A percentile compares a stretch with the other conserved stretches of the same genome.
These are phyloP conservation scores for Globisporangium sylvaticum DNA, from an alignment of 352 stramenopile genomes.

Conservation along the genomic window DNA sequence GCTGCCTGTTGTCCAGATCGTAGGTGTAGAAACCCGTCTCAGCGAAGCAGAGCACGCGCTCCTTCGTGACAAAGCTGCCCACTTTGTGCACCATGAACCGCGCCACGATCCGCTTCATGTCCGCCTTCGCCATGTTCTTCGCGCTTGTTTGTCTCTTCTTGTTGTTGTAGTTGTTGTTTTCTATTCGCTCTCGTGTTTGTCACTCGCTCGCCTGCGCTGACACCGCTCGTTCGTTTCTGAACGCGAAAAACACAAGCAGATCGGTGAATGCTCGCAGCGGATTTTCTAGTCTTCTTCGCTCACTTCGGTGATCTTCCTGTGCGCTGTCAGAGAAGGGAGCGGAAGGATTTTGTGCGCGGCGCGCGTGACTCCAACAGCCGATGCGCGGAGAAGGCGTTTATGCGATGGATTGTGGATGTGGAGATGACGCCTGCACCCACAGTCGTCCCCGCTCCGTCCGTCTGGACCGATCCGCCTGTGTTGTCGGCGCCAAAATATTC, in stretches of 20 bases:
- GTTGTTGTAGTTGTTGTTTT: not conserved
- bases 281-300: not conserved
- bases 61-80: slow-evolving; percentile 79
- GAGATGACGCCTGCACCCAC: slow-evolving; percentile 1
- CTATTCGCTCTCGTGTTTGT: not conserved
- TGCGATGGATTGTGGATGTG: not conserved
- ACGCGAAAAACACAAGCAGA: not conserved
- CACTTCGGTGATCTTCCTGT: not conserved
- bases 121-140: slow-evolving; percentile 22
- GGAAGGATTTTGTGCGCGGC: not conserved
- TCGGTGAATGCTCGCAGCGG: not conserved
- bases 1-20: slow-evolving; percentile 59
- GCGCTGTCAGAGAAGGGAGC: not conserved
- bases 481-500: slow-evolving; percentile 8
- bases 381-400: not conserved
- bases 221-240: slow-evolving; percentile 1
- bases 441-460: too few species aligned
- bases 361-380: not conserved
- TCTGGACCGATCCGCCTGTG: slow-evolving; percentile 3
- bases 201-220: not conserved
- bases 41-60: slow-evolving; percentile 78
- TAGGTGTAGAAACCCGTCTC: slow-evolving; percentile 71
- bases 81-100: slow-evolving; percentile 86
- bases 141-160: not conserved
- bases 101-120: slow-evolving; percentile 56